phyloP scores from a whole-genome alignment of 1,284 basidiomycete species.

The Trichosporon sp. region DNA sequence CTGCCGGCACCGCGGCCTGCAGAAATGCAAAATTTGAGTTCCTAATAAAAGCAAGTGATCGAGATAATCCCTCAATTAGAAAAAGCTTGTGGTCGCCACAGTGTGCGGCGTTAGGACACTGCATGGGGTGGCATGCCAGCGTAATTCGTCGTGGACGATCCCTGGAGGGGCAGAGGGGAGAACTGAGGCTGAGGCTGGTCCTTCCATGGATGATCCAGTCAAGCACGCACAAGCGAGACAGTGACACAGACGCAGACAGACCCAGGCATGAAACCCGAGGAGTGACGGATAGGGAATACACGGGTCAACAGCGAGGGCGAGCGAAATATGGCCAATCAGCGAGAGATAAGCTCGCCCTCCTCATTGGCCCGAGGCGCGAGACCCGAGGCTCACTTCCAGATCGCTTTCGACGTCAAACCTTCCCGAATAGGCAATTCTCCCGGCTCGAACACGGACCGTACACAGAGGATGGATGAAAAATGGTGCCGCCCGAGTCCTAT shows the following conservation, averaged over 20 bases:
- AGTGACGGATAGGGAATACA: background rate
- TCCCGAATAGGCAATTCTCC: background rate
- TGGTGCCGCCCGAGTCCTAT: background rate
- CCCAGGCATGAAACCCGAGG: conserved; percentile 1
- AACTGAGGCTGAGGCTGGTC: background rate
- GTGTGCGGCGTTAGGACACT: background rate
- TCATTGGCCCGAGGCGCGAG: background rate
- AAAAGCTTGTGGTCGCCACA: background rate
- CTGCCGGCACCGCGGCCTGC: background rate
- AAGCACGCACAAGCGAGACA: too few species aligned
- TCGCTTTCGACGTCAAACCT: background rate
- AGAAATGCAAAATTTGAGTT: background rate
- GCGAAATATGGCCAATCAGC: conserved; percentile 2
- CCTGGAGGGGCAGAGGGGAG: too few species aligned
- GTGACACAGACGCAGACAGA: too few species aligned
- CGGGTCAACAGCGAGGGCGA: background rate
- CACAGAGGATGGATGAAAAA: background rate
- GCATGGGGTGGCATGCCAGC: background rate
- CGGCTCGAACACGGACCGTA: background rate
- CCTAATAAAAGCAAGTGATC: background rate
- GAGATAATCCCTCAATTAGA: background rate
- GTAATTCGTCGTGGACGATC: background rate
- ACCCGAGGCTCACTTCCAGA: background rate
- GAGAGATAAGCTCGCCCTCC: background rate
- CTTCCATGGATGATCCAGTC: background rate